A percentile compares a stretch with the other conserved stretches of the same genome.
These are phyloP conservation scores for carrot (Daucus carota) DNA, from an alignment of 129 eudicot genomes.

Conservation along the genomic window DH1_v3.0 NC_030382.2:36086501-36087000, in stretches of 20 bases:
- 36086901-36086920: constrained; percentile 44
- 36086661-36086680: constrained; percentile 44
- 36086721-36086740: constrained; percentile 37
- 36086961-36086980: constrained; percentile 42
- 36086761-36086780: constrained; percentile 30
- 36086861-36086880: not conserved
- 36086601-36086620: constrained; percentile 28
- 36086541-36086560: too few species aligned
- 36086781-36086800: constrained; percentile 46
- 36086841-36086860: not conserved
- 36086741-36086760: constrained; percentile 23
- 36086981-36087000: constrained; percentile 68
- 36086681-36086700: constrained; percentile 43
- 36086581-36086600: not conserved
- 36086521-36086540: not conserved
- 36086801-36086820: constrained; percentile 33
- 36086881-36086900: not conserved
- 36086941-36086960: constrained; percentile 23
- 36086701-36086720: constrained; percentile 49
- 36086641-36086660: constrained; percentile 53
- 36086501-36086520: constrained; percentile 48
- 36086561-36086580: not conserved
- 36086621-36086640: constrained; percentile 51
- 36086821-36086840: not conserved
- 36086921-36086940: constrained; percentile 37